These are phyloP conservation scores for Limnomonas spitsbergensis DNA, from an alignment of 139 green algal species.

Conservation along the genomic window DNA sequence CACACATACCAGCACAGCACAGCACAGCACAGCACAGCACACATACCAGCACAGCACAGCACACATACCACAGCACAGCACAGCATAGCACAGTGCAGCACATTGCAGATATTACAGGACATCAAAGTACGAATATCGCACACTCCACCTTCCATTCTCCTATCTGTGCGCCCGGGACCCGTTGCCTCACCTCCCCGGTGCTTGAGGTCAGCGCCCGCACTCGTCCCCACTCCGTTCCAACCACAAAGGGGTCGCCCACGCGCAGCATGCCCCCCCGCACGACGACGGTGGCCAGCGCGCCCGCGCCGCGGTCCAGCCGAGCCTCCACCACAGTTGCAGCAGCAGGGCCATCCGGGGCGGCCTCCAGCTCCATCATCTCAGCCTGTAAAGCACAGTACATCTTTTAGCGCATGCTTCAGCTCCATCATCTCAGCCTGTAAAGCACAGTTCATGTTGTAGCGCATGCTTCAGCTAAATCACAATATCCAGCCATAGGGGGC, in stretches of 20 bases:
- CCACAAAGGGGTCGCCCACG: slow-evolving; percentile 73
- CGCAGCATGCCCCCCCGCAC: slow-evolving; percentile 33
- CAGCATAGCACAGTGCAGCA: no score
- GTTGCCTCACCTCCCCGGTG: slow-evolving; percentile 18
- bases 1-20: no score
- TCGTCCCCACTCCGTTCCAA: slow-evolving; percentile 66
- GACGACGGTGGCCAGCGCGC: slow-evolving; percentile 75
- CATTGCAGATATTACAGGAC: no score
- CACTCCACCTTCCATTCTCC: no score
- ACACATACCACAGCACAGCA: no score
- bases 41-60: no score
- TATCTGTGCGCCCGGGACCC: no score
- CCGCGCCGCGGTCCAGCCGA: slow-evolving; percentile 63
- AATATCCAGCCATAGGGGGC: no score
- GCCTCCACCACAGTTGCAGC: slow-evolving; percentile 83
- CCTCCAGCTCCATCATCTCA: slow-evolving; percentile 80
- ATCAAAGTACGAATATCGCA: no score
- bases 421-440: slow-evolving; percentile 84
- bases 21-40: no score
- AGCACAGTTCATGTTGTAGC: not conserved
- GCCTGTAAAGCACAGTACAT: slow-evolving; percentile 49
- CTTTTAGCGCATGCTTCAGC: slow-evolving; percentile 45
- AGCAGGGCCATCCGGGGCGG: slow-evolving; percentile 43
- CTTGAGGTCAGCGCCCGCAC: slow-evolving; percentile 48
- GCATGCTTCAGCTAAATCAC: slow-evolving; percentile 75